These are phyloP conservation scores for Juglanconis sp. DNA, from an alignment of 2,329 filamentous ascomycete species.

Conservation along the genomic window DNA sequence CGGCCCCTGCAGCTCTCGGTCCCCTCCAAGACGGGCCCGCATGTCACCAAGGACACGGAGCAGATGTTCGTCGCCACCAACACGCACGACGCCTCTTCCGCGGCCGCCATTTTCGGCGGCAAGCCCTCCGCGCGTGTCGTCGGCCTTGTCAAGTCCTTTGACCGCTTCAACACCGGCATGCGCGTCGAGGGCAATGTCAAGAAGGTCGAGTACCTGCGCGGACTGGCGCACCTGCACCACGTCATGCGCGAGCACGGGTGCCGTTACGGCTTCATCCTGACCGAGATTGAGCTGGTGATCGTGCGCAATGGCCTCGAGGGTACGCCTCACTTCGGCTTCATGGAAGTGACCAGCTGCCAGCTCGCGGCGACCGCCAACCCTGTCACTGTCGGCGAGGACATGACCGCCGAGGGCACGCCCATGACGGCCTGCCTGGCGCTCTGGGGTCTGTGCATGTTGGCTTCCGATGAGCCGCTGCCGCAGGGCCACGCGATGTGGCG, in stretches of 20 bases:
- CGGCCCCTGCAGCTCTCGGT: conserved; percentile 55
- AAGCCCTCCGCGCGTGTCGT: conserved; percentile 45
- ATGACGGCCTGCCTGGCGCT: conserved; percentile 72
- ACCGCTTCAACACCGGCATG: conserved; percentile 95
- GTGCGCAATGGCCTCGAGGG: conserved; percentile 73
- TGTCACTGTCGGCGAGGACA: conserved; percentile 20
- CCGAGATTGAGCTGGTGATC: conserved; percentile 89
- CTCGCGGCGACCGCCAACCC: conserved; percentile 38
- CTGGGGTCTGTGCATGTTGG: conserved; percentile 65
- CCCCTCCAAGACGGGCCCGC: conserved; percentile 31
- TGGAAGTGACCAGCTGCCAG: conserved; percentile 68
- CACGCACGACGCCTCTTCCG: conserved; percentile 53
- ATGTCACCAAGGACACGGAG: conserved; percentile 34
- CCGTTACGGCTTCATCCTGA: conserved; percentile 94
- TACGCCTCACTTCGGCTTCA: conserved; percentile 81
- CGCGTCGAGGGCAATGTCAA: conserved; percentile 79
- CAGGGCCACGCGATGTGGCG: conserved; percentile 59
- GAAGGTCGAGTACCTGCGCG: conserved; percentile 84
- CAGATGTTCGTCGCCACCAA: conserved; percentile 63
- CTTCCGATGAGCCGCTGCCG: conserved; percentile 30
- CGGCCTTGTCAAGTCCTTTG: conserved; percentile 83
- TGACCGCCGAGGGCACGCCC: conserved; percentile 32
- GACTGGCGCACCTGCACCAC: conserved; percentile 80
- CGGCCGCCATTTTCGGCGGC: conserved; percentile 47
- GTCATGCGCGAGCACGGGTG: conserved; percentile 92